phyloP scores from a whole-genome alignment of 179 eudicot genomes.

The Actinidia chinensis region DNA sequence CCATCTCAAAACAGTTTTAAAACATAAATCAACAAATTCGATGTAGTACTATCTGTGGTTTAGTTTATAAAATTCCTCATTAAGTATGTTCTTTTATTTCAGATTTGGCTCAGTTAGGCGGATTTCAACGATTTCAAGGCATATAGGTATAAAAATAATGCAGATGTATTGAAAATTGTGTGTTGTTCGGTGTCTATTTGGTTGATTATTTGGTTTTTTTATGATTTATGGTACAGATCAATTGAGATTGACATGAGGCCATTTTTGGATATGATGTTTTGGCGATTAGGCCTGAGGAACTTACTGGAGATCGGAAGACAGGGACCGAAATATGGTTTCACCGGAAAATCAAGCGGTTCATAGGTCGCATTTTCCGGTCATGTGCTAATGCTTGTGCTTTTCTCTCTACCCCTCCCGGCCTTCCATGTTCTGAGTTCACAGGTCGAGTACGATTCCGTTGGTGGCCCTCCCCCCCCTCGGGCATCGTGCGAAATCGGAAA shows the following conservation, averaged over 20 bases:
- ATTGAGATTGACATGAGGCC: too few species aligned
- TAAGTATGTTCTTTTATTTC: constrained; percentile 10
- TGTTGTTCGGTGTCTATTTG: background rate
- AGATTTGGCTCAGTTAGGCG: constrained; percentile 56
- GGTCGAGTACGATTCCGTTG: constrained; percentile 7
- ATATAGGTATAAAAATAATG: too few species aligned
- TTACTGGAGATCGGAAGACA: constrained; percentile 54
- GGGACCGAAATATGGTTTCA: too few species aligned
- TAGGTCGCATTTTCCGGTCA: background rate
- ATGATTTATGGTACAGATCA: too few species aligned
- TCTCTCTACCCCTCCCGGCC: background rate
- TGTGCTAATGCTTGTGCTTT: background rate
- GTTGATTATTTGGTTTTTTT: too few species aligned
- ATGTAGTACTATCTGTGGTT: background rate
- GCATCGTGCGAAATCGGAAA: background rate
- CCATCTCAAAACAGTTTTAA: constrained; percentile 77
- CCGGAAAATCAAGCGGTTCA: constrained; percentile 3
- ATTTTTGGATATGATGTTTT: too few species aligned
- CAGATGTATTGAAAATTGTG: background rate
- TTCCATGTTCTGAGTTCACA: background rate
- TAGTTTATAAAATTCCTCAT: background rate
- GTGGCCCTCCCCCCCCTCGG: constrained; percentile 21
- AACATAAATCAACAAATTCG: background rate
- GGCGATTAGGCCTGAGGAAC: too few species aligned
- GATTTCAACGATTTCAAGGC: constrained; percentile 41